Conservation (phyloP, 2,329 filamentous ascomycete species). For the Penicillium sp. region DNA sequence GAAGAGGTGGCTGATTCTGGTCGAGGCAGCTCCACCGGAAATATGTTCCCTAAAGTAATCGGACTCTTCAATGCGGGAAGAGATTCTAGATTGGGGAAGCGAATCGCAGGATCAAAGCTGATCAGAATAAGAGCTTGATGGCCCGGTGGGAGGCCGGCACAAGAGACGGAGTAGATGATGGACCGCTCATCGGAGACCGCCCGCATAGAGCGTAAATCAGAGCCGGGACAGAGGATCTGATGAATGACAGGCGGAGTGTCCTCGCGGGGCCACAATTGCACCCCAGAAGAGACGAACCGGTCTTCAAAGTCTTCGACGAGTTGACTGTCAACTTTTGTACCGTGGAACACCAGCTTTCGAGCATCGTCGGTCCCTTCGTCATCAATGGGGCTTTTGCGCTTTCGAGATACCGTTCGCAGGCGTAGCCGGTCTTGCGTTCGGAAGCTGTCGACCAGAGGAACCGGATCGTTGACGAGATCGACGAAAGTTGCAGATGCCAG, state of each 20-base stretch:
- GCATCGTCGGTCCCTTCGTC: conserved; percentile 28
- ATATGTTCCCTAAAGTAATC: background rate
- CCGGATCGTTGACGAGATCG: conserved; percentile 45
- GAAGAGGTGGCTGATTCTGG: background rate
- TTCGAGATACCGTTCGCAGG: conserved; percentile 43
- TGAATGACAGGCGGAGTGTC: conserved; percentile 38
- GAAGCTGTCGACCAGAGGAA: conserved; percentile 20
- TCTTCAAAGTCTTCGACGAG: conserved; percentile 38
- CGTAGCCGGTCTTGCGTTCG: conserved; percentile 40
- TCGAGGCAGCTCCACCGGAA: conserved; percentile 1
- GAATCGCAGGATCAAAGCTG: conserved; percentile 40
- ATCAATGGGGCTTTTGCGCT: conserved; percentile 41
- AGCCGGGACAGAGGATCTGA: conserved; percentile 40
- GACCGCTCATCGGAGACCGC: conserved; percentile 41
- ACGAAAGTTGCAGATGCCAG: conserved; percentile 41
- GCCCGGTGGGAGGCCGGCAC: conserved; percentile 17
- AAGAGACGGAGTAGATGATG: conserved; percentile 40
- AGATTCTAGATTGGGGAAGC: conserved; percentile 19
- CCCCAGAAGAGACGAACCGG: conserved; percentile 38
- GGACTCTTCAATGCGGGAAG: conserved; percentile 5
- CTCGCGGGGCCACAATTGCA: conserved; percentile 43
- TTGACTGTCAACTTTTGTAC: conserved; percentile 25
- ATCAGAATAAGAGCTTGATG: conserved; percentile 38
- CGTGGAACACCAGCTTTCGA: conserved; percentile 28
- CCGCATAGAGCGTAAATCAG: conserved; percentile 31